Conservation (phyloP, 140 eudicot genomes). For the Senecio squalidus region DNA sequence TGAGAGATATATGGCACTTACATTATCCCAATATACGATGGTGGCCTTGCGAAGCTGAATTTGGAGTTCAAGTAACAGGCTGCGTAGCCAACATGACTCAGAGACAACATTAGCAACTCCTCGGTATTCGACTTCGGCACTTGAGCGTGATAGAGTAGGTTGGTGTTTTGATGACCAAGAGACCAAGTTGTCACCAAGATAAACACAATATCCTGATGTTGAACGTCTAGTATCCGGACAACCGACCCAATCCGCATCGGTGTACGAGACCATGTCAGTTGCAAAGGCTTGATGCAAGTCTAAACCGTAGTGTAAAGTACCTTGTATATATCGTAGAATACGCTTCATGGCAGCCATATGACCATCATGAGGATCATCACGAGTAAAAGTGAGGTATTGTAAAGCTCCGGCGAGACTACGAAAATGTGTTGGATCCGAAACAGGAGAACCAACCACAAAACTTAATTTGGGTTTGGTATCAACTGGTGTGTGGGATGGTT, state of each 20-base stretch:
- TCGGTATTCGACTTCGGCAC: conserved; percentile 13
- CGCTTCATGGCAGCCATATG: neutral
- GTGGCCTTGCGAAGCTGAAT: neutral
- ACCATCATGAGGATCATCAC: too few relatives aligned
- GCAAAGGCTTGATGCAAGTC: neutral
- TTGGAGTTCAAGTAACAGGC: neutral
- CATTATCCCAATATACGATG: neutral
- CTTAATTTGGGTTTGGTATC: neutral
- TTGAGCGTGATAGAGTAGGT: neutral
- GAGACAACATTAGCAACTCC: neutral
- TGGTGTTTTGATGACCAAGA: too few relatives aligned
- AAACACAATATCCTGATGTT: too few relatives aligned
- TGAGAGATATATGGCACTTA: too few relatives aligned
- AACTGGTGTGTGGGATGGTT: neutral
- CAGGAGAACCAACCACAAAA: neutral
- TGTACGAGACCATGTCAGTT: neutral
- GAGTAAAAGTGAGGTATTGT: neutral
- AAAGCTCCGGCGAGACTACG: neutral
- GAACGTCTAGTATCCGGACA: too few relatives aligned
- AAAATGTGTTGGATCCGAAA: neutral
- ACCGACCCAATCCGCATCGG: neutral
- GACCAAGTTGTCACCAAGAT: too few relatives aligned
- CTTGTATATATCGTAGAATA: neutral
- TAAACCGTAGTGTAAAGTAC: neutral
- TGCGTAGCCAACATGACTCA: conserved; percentile 5